A percentile compares a stretch with the other conserved stretches of the same genome.
phyloP scores from a whole-genome alignment of 2,329 filamentous ascomycete genomes.

The Cordyceps militaris region DNA sequence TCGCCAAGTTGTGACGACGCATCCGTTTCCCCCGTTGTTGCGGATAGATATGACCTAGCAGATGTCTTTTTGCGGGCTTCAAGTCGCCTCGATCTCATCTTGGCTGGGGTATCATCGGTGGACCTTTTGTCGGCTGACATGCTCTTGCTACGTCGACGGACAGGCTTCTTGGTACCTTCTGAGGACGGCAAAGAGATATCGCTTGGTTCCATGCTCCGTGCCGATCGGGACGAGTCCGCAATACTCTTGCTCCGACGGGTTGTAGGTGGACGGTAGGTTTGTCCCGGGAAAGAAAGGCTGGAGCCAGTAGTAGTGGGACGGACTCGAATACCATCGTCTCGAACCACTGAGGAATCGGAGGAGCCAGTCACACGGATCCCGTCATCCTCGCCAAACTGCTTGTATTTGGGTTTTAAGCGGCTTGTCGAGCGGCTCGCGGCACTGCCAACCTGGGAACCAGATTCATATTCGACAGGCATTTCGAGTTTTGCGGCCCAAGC shows the following conservation, averaged over 20 bases:
- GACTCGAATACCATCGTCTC: constrained; percentile 17
- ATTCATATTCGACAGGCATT: constrained; percentile 31
- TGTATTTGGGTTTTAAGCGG: constrained; percentile 10
- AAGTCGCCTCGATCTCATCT: constrained; percentile 23
- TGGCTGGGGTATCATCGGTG: constrained; percentile 35
- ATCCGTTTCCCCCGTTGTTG: constrained; percentile 15
- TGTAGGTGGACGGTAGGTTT: constrained; percentile 11
- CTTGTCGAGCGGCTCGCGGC: constrained; percentile 16
- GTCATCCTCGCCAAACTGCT: constrained; percentile 21
- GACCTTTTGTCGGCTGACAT: constrained; percentile 10
- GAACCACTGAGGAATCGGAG: constrained; percentile 10
- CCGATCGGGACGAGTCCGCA: background rate
- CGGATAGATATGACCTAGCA: background rate
- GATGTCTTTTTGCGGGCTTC: constrained; percentile 17
- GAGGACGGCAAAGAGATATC: constrained; percentile 9
- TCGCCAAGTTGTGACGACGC: constrained; percentile 25
- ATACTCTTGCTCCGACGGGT: constrained; percentile 11
- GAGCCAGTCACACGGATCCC: constrained; percentile 24
- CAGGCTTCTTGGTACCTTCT: constrained; percentile 6
- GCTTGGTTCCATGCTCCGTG: background rate
- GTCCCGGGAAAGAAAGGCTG: constrained; percentile 16
- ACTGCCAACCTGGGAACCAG: constrained; percentile 25
- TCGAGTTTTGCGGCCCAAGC: constrained; percentile 55
- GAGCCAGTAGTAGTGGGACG: constrained; percentile 15
- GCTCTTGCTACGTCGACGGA: constrained; percentile 5